Evolutionary conservation across 179 eudicot genomes (phyloP).

Genomic region (Beta macrorhiza): DNA sequence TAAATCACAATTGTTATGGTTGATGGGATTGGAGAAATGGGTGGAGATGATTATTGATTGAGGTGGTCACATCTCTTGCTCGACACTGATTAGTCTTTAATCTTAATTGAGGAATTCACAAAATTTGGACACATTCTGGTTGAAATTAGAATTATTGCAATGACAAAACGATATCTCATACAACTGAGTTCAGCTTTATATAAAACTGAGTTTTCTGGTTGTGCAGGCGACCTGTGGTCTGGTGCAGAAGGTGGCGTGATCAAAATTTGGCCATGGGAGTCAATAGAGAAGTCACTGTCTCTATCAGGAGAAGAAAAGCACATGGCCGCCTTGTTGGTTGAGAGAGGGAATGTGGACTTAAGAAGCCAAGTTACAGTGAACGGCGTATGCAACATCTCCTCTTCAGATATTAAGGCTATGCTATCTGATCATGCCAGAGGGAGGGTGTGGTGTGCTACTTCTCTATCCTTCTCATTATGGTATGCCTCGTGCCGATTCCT

Average conservation of each 20-base stretch:
- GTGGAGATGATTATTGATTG: neutral
- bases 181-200: neutral
- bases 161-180: neutral
- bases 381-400: slow-evolving; percentile 85
- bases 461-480: slow-evolving; percentile 90
- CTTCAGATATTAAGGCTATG: slow-evolving; percentile 79
- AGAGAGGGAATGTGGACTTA: slow-evolving; percentile 73
- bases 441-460: slow-evolving; percentile 84
- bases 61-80: neutral
- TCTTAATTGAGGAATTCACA: neutral
- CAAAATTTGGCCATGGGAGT: slow-evolving; percentile 91
- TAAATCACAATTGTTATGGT: neutral
- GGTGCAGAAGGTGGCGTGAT: slow-evolving; percentile 84
- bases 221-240: slow-evolving; percentile 88
- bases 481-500: slow-evolving; percentile 30
- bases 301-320: slow-evolving; percentile 83
- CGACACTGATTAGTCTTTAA: neutral
- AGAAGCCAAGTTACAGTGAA: slow-evolving; percentile 85
- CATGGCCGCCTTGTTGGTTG: slow-evolving; percentile 92
- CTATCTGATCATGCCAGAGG: slow-evolving; percentile 65
- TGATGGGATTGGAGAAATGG: neutral
- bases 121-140: neutral
- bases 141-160: neutral
- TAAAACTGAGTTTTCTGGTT: slow-evolving; percentile 6
- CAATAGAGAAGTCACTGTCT: slow-evolving; percentile 80